phyloP scores from a whole-genome alignment of 176 grass and related monocot genomes.

The Triticum timopheevii region DNA sequence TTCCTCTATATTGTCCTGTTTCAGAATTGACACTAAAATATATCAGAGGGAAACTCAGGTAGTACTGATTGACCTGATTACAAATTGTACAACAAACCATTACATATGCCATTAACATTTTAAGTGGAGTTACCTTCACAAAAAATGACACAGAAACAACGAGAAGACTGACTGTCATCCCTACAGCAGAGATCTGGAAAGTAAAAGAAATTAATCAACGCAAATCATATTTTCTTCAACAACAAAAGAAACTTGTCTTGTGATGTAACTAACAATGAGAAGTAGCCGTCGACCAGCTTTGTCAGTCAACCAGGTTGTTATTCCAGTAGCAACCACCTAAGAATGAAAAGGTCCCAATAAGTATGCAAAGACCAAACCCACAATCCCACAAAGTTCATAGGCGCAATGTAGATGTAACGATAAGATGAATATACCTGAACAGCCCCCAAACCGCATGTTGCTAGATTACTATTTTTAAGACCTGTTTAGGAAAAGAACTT shows the following conservation, averaged over 20 bases:
- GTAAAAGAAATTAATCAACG: conserved; percentile 33
- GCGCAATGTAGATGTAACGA: neutral
- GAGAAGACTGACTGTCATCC: conserved; percentile 75
- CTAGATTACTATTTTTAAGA: conserved; percentile 78
- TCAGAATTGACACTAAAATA: conserved; percentile 23
- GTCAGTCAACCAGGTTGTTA: conserved; percentile 94
- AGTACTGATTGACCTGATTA: neutral
- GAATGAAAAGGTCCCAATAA: conserved; percentile 15
- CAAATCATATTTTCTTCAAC: neutral
- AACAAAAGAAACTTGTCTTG: neutral
- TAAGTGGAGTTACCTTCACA: conserved; percentile 57
- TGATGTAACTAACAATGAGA: conserved; percentile 88
- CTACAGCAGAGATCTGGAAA: conserved; percentile 62
- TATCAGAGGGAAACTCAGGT: conserved; percentile 22
- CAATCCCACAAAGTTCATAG: conserved; percentile 13
- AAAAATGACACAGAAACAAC: conserved; percentile 91
- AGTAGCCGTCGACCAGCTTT: conserved; percentile 93
- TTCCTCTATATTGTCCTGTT: conserved; percentile 58
- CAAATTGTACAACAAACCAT: neutral
- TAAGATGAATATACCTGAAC: conserved; percentile 69
- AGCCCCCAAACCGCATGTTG: conserved; percentile 85
- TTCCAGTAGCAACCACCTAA: conserved; percentile 84
- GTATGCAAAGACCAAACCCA: conserved; percentile 7
- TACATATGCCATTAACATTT: neutral
- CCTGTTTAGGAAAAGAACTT: conserved; percentile 50